A percentile compares a stretch with the other conserved stretches of the same genome.
These are phyloP conservation scores for Aegilops sharonensis DNA, from an alignment of 176 grass and related monocot genomes.

Conservation along the genomic window DNA sequence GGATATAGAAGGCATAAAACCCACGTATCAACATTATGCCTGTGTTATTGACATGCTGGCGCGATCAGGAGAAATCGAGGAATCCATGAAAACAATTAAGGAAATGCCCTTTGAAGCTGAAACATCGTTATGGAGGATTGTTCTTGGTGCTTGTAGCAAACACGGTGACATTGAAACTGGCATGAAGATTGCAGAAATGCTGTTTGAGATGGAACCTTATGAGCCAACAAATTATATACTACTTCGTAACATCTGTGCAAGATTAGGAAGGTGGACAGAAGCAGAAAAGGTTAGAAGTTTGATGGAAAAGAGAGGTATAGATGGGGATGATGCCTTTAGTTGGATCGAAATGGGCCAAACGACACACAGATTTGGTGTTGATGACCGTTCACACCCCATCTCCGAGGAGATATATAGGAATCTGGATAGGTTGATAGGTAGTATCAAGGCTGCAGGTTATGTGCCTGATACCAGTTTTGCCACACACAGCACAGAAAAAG, in stretches of 20 bases:
- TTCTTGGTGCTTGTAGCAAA: conserved; percentile 55
- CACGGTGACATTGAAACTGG: conserved; percentile 28
- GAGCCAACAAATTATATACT: conserved; percentile 46
- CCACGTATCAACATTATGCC: conserved; percentile 44
- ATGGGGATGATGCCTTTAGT: conserved; percentile 38
- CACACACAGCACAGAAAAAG: conserved; percentile 14
- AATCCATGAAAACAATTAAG: conserved; percentile 33
- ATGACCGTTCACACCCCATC: conserved; percentile 43
- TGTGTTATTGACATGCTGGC: conserved; percentile 48
- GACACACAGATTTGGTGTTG: conserved; percentile 40
- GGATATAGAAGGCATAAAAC: conserved; percentile 12
- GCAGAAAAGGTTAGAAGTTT: conserved; percentile 27
- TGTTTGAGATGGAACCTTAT: conserved; percentile 33
- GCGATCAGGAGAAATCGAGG: conserved; percentile 36
- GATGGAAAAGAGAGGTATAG: conserved; percentile 32
- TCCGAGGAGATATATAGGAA: conserved; percentile 34
- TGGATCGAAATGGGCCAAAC: conserved; percentile 41
- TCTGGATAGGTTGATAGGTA: conserved; percentile 27
- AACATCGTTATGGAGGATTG: conserved; percentile 38
- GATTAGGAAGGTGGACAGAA: conserved; percentile 37
- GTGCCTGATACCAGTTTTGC: conserved; percentile 49
- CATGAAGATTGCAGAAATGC: conserved; percentile 35
- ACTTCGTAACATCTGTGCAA: conserved; percentile 34
- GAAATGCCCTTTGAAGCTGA: conserved; percentile 40
- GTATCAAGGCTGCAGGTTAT: conserved; percentile 41